Conservation (phyloP, 768 basidiomycete species). For the Xerocomus brunneocitrinus region DNA sequence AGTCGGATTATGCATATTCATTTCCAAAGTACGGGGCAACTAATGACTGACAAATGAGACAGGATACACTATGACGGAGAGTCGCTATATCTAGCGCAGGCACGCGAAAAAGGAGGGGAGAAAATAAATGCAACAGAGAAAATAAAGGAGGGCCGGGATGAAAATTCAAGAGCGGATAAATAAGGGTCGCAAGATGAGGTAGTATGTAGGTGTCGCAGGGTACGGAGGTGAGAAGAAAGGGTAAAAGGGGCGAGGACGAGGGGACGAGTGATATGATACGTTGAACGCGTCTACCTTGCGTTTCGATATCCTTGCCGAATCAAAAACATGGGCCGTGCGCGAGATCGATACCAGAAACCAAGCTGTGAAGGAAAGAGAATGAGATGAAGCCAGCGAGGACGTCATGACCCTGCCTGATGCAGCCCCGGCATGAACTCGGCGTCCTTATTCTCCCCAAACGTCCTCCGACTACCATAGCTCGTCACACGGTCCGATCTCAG, state of each 20-base stretch:
- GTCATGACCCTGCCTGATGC: no score
- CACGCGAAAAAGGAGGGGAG: neutral
- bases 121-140: neutral
- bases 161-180: neutral
- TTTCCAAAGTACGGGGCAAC: neutral
- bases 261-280: slow-evolving; percentile 14
- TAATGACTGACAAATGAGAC: neutral
- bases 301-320: slow-evolving; percentile 4
- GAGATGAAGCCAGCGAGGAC: neutral
- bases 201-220: slow-evolving; percentile 12
- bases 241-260: neutral
- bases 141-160: neutral
- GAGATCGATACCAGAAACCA: slow-evolving; percentile 11
- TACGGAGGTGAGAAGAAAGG: neutral
- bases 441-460: slow-evolving; percentile 27
- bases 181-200: neutral
- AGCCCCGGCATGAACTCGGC: slow-evolving; percentile 14
- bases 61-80: slow-evolving; percentile 17
- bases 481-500: slow-evolving; percentile 5
- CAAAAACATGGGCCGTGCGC: slow-evolving; percentile 8
- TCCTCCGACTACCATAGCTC: slow-evolving; percentile 17
- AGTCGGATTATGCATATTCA: slow-evolving; percentile 4
- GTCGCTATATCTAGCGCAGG: slow-evolving; percentile 10
- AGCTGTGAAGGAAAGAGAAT: neutral
- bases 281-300: slow-evolving; percentile 3